phyloP scores from a whole-genome alignment of 2,329 filamentous ascomycete genomes.

The Arthrinium phaeospermum region DNA sequence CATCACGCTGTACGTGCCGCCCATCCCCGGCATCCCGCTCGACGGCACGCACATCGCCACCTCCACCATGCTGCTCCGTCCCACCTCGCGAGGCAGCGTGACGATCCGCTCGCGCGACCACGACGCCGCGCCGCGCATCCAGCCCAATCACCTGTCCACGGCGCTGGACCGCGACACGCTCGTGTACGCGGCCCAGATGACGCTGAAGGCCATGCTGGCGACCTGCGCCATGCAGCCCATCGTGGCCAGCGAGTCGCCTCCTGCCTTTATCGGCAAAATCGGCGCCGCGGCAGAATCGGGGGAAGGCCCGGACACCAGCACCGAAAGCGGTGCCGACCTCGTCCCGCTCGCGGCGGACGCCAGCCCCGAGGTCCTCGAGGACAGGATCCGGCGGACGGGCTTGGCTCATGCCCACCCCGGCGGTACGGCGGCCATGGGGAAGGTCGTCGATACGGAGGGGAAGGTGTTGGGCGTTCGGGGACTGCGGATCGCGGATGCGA shows the following conservation, averaged over 20 bases:
- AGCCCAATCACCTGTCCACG: slow-evolving; percentile 39
- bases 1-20: slow-evolving; percentile 30
- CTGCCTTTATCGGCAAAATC: slow-evolving; percentile 10
- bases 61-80: slow-evolving; percentile 32
- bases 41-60: slow-evolving; percentile 26
- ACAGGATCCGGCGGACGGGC: slow-evolving; percentile 32
- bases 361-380: slow-evolving; percentile 31
- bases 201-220: slow-evolving; percentile 26
- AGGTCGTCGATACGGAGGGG: slow-evolving; percentile 27
- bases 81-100: slow-evolving; percentile 37
- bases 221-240: slow-evolving; percentile 26
- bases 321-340: slow-evolving; percentile 27
- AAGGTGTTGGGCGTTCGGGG: slow-evolving; percentile 27
- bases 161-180: slow-evolving; percentile 35
- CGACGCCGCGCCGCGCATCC: slow-evolving; percentile 28
- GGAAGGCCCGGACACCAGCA: slow-evolving; percentile 21
- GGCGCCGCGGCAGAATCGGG: slow-evolving; percentile 20
- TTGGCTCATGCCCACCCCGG: slow-evolving; percentile 26
- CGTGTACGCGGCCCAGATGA: slow-evolving; percentile 28
- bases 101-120: slow-evolving; percentile 27
- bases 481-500: slow-evolving; percentile 29
- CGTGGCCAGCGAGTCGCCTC: slow-evolving; percentile 31
- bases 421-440: slow-evolving; percentile 29
- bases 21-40: slow-evolving; percentile 14
- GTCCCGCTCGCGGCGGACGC: slow-evolving; percentile 29